Conservation (phyloP, 768 basidiomycete species). For the Pleurotus tuber-regium region DNA sequence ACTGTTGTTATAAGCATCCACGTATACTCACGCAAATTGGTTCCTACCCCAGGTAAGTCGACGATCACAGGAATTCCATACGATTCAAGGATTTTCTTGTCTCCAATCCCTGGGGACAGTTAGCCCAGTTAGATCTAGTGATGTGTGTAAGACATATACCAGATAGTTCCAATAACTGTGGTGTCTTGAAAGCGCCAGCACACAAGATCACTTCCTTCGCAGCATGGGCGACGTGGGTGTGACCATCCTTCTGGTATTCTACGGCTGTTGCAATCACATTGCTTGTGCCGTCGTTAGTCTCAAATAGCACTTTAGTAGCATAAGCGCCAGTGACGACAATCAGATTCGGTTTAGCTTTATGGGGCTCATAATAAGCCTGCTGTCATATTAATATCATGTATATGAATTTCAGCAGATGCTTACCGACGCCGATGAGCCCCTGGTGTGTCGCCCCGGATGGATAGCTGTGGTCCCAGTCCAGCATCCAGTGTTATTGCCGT, state of each 20-base stretch:
- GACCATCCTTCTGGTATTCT: constrained; percentile 10
- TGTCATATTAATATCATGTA: background rate
- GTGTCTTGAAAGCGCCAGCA: constrained; percentile 22
- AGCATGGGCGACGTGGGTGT: constrained; percentile 12
- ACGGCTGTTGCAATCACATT: constrained; percentile 13
- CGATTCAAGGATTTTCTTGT: constrained; percentile 24
- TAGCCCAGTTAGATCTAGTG: constrained; percentile 20
- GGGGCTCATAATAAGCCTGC: constrained; percentile 9
- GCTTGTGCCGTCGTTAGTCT: background rate
- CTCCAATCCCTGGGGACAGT: constrained; percentile 31
- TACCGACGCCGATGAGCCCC: constrained; percentile 7
- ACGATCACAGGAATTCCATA: constrained; percentile 27
- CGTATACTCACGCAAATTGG: constrained; percentile 26
- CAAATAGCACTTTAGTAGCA: constrained; percentile 5
- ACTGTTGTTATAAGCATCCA: background rate
- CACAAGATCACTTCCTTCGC: constrained; percentile 22
- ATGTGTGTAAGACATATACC: constrained; percentile 10
- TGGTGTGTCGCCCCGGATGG: background rate
- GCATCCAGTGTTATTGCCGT: background rate
- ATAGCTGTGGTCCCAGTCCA: constrained; percentile 1
- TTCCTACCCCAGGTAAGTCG: constrained; percentile 40
- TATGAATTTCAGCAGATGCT: background rate
- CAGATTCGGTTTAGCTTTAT: background rate
- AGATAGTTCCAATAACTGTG: constrained; percentile 23
- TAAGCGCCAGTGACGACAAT: constrained; percentile 3